Evolutionary conservation across 257 asterid genomes (phyloP), one percentile per base, ranked within the genome.

Genomic region (Cinchona pubescens): DNA sequence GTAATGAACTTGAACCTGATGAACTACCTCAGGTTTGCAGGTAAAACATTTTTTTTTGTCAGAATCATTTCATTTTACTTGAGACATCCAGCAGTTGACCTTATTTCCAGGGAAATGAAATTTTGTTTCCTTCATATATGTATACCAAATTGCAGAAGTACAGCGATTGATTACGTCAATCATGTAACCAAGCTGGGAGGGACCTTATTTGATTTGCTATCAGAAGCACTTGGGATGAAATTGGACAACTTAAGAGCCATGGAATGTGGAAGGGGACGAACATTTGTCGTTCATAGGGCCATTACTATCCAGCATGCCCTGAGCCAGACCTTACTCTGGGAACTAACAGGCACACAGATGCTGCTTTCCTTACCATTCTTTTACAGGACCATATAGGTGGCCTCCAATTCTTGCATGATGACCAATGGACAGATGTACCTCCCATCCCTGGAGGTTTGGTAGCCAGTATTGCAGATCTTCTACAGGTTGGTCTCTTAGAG

Each of bases 231-330:
- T 18, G 94, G 92, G 13, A 84, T 91, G 21, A 78, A 87, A 75
- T 76, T 75, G 1, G 81, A 85, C 13, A 73, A 75, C 78, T 80
- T 87, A 7, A 80, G 80, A 25, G 79, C 65, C 67, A 43, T 85
- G 79, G 90, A 81, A 60, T 90, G 94, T 6, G 80, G 73, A 14
- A 71, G 7, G 21, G 84, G 86, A 2, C 82, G 88, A 34, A 61
- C 77, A 23, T 78, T 85, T 68, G 63, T 81, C n/a, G 83, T n/a
- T n/a, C n/a, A n/a, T n/a, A n/a, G 6, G 83, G 94, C 61, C 96
- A 90, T 62, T 90, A 92, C 85, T 90, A 89, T 69, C 96, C 97
- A 0, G 63, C 89, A 25, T 92, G 96, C 83, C 97, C 96, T 0
- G 88, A 90, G 67, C n/a, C n/a, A n/a, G n/a, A n/a, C n/a, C n/a